Conservation (phyloP, 768 basidiomycete species). For the Leccinum subtestaceum region DNA sequence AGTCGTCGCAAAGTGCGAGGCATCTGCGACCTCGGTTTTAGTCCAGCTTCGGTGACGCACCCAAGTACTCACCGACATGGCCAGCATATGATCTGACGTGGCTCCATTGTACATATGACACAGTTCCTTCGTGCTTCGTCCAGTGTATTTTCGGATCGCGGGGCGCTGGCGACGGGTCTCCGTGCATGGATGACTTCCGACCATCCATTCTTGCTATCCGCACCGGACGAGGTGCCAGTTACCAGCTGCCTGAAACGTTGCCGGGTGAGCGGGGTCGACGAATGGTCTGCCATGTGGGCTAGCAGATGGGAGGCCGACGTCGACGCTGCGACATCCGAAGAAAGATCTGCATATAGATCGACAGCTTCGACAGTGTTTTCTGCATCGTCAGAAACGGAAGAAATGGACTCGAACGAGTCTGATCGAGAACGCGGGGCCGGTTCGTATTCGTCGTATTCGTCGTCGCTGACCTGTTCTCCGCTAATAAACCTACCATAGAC, state of each 20-base stretch:
- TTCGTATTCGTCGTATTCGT: conserved; percentile 43
- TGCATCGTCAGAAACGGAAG: conserved; percentile 28
- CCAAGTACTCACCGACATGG: conserved; percentile 61
- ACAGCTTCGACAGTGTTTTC: conserved; percentile 44
- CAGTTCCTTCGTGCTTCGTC: conserved; percentile 43
- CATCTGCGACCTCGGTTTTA: conserved; percentile 33
- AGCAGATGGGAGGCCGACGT: conserved; percentile 45
- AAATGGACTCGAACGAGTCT: conserved; percentile 18
- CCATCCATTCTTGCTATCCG: conserved; percentile 25
- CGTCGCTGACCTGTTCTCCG: conserved; percentile 54
- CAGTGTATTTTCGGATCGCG: conserved; percentile 25
- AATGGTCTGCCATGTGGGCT: conserved; percentile 49
- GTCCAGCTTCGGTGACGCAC: neutral
- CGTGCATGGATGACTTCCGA: conserved; percentile 30
- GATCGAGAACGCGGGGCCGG: conserved; percentile 23
- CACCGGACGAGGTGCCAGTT: conserved; percentile 18
- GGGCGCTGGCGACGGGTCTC: conserved; percentile 11
- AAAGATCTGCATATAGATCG: conserved; percentile 55
- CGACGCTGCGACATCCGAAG: conserved; percentile 31
- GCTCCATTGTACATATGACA: conserved; percentile 69
- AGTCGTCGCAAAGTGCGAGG: conserved; percentile 52
- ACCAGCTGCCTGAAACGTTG: conserved; percentile 42
- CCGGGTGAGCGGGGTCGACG: conserved; percentile 48
- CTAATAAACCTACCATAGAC: conserved; percentile 57
- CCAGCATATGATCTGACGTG: conserved; percentile 76